phyloP scores from a whole-genome alignment of 495 filamentous ascomycete species.

The Penicillium cataractarum region DNA sequence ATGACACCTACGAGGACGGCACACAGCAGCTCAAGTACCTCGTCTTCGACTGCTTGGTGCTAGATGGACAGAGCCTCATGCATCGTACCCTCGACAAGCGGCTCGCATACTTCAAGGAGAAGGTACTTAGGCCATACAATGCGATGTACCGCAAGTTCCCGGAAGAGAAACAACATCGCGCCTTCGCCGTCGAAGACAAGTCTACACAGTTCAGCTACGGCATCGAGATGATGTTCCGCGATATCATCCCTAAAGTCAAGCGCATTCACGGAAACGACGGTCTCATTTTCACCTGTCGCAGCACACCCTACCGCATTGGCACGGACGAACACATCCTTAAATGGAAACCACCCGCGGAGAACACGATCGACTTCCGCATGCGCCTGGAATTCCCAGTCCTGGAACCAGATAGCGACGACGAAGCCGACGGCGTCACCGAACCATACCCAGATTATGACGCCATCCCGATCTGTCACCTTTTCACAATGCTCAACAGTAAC shows the following conservation, averaged over 20 bases:
- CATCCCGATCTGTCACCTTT: constrained; percentile 61
- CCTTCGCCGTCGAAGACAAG: constrained; percentile 84
- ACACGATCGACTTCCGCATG: constrained; percentile 89
- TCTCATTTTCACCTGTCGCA: constrained; percentile 92
- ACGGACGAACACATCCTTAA: constrained; percentile 94
- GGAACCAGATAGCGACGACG: constrained; percentile 70
- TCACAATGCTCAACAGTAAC: constrained; percentile 56
- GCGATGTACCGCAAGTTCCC: constrained; percentile 69
- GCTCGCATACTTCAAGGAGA: constrained; percentile 79
- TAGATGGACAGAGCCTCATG: constrained; percentile 78
- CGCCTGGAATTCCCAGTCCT: constrained; percentile 73
- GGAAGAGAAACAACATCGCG: constrained; percentile 67
- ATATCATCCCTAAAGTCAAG: constrained; percentile 77
- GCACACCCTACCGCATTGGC: constrained; percentile 80
- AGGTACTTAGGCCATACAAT: constrained; percentile 79
- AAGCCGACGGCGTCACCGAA: constrained; percentile 59
- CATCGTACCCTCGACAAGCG: constrained; percentile 83
- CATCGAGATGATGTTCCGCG: constrained; percentile 86
- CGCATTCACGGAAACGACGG: constrained; percentile 87
- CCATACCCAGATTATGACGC: constrained; percentile 62
- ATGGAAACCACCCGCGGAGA: constrained; percentile 93
- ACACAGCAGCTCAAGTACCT: constrained; percentile 73
- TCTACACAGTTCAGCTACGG: constrained; percentile 84
- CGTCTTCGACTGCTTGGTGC: constrained; percentile 88
- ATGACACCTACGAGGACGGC: constrained; percentile 68